phyloP scores from a whole-genome alignment of 805 yeast genomes.

The Yarrowia osloensis region DNA sequence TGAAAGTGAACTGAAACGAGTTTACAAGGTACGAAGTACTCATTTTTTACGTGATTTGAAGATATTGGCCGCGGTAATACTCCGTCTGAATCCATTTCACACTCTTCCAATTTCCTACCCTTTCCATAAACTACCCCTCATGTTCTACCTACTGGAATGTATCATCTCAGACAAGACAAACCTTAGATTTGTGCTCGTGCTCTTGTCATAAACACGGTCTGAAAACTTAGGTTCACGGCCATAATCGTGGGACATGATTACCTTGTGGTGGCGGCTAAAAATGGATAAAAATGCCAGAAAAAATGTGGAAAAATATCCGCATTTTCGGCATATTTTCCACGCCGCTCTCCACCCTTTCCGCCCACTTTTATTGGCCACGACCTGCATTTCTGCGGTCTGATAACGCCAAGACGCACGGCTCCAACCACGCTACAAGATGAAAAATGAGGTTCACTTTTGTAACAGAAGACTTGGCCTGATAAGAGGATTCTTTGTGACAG shows the following conservation, averaged over 20 bases:
- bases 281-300: no score
- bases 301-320: no score
- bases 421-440: background rate
- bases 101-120: no score
- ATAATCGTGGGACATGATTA: background rate
- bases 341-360: background rate
- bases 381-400: background rate
- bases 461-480: no score
- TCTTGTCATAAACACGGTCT: background rate
- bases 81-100: no score
- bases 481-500: no score
- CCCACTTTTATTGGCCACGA: background rate
- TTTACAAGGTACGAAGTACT: no score
- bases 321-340: background rate
- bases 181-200: background rate
- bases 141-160: background rate
- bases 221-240: background rate
- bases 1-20: no score
- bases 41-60: background rate
- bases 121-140: background rate
- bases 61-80: no score
- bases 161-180: background rate
- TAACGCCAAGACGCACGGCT: constrained; percentile 29
- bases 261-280: no score
- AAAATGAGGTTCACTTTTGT: no score